phyloP scores from a whole-genome alignment of 1,139 yeast genomes.

The Taphrina populina region DNA sequence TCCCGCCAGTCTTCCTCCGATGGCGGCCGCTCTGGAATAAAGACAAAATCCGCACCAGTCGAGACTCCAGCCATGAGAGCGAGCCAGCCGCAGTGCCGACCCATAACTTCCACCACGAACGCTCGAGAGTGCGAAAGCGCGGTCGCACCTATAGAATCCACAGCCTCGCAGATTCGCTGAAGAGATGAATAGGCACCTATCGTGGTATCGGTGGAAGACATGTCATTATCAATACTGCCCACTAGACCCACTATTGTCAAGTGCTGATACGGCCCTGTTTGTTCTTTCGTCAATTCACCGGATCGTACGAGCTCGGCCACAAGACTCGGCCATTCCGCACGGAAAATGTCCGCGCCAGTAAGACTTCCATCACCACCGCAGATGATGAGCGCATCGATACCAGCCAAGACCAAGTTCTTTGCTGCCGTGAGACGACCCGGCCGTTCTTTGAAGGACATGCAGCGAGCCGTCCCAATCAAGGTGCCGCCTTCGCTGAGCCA shows the following conservation, averaged over 20 bases:
- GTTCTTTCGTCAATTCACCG: conserved; percentile 57
- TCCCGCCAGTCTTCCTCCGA: conserved; percentile 61
- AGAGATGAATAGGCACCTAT: conserved; percentile 94
- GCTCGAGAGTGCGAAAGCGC: conserved; percentile 97
- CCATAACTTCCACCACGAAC: conserved; percentile 97
- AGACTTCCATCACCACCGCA: conserved; percentile 99
- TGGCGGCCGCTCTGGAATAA: conserved; percentile 89
- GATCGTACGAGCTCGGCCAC: conserved; percentile 63
- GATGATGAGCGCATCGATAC: conserved; percentile 93
- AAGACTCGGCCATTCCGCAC: conserved; percentile 90
- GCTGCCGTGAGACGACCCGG: conserved; percentile 80
- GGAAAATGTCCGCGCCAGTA: conserved; percentile 93
- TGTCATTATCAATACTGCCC: conserved; percentile 95
- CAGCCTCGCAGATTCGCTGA: conserved; percentile 88
- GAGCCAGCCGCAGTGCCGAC: conserved; percentile 98
- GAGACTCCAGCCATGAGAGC: conserved; percentile 95
- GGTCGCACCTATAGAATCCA: conserved; percentile 94
- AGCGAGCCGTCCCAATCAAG: conserved; percentile 92
- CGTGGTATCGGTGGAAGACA: conserved; percentile 94
- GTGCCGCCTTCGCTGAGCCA: conserved; percentile 89
- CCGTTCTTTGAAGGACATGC: conserved; percentile 78
- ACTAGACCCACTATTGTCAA: conserved; percentile 92
- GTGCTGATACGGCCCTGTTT: conserved; percentile 61
- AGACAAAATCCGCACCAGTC: conserved; percentile 89
- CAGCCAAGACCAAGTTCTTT: conserved; percentile 76